Percentiles rank a stretch among this genome's conserved stretches.
Conservation (phyloP, 306 rosid species). For the Fragaria iinumae region DNA sequence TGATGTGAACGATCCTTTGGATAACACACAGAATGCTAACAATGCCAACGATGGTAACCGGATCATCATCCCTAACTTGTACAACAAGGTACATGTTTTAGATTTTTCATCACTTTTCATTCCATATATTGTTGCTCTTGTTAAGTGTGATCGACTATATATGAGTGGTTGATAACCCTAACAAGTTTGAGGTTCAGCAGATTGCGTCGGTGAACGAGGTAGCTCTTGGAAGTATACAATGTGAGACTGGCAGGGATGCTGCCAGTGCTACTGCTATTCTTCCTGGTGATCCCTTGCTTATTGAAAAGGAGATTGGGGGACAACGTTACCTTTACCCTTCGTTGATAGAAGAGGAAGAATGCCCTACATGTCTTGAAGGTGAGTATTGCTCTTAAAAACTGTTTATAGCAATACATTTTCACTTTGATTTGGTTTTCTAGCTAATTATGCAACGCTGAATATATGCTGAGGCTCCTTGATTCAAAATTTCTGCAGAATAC, state of each 20-base stretch:
- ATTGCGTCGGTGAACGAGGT: not conserved
- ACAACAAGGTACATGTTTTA: constrained; percentile 8
- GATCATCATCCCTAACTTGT: constrained; percentile 6
- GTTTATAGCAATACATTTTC: not conserved
- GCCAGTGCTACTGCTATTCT: not conserved
- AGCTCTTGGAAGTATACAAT: not conserved
- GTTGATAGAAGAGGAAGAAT: constrained; percentile 21
- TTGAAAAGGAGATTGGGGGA: not conserved
- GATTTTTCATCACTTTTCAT: not conserved
- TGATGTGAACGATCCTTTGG: not conserved
- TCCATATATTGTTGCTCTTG: not conserved
- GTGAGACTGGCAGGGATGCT: not conserved
- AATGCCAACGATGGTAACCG: not conserved
- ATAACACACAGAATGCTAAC: not conserved
- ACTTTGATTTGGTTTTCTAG: not conserved
- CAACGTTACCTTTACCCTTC: not conserved
- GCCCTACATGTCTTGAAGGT: constrained; percentile 42
- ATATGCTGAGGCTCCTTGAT: not conserved
- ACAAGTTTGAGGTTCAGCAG: not conserved
- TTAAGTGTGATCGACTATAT: not conserved
- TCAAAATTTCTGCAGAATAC: constrained; percentile 31
- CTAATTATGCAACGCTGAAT: not conserved
- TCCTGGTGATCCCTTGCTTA: not conserved
- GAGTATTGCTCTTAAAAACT: not conserved
- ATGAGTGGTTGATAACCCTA: not conserved